These are phyloP conservation scores for Coffea humblotiana DNA, from an alignment of 305 asterid species.

Conservation along the genomic window DNA sequence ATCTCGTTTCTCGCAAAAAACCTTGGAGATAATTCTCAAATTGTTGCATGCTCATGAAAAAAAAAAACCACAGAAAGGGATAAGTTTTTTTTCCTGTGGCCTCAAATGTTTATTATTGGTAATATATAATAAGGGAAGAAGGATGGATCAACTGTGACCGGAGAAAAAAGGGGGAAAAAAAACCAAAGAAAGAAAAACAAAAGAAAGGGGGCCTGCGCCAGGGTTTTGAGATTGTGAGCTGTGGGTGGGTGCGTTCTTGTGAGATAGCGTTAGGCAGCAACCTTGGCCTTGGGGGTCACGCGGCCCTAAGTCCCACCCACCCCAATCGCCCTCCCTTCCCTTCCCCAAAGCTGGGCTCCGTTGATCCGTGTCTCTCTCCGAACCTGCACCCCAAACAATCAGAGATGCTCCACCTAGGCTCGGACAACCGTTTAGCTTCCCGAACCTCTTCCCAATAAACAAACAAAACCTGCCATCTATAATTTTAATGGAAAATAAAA, in stretches of 20 bases:
- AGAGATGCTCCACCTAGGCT: slow-evolving; percentile 40
- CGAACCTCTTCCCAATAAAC: slow-evolving; percentile 22
- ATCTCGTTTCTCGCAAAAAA: no score
- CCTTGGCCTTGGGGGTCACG: not conserved
- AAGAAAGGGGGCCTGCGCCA: not conserved
- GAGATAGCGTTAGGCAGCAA: not conserved
- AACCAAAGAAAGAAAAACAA: no score
- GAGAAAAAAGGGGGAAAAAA: no score
- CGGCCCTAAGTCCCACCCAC: not conserved
- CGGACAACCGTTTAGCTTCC: slow-evolving; percentile 69
- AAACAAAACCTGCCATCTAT: slow-evolving; percentile 18
- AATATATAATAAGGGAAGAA: no score
- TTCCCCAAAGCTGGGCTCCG: slow-evolving; percentile 17
- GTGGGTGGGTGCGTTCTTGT: not conserved
- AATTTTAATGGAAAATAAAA: slow-evolving; percentile 5
- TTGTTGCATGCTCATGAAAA: not conserved
- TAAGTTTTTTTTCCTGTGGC: not conserved
- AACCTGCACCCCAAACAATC: slow-evolving; percentile 12
- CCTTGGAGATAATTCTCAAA: not conserved
- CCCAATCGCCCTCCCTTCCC: slow-evolving; percentile 11
- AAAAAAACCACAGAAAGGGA: not conserved
- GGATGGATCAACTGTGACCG: no score
- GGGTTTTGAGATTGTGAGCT: not conserved
- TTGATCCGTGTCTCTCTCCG: slow-evolving; percentile 21
- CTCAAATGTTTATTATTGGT: no score